Evolutionary conservation across 805 yeast genomes (phyloP).

Genomic region (Blastobotrys parvus): DNA sequence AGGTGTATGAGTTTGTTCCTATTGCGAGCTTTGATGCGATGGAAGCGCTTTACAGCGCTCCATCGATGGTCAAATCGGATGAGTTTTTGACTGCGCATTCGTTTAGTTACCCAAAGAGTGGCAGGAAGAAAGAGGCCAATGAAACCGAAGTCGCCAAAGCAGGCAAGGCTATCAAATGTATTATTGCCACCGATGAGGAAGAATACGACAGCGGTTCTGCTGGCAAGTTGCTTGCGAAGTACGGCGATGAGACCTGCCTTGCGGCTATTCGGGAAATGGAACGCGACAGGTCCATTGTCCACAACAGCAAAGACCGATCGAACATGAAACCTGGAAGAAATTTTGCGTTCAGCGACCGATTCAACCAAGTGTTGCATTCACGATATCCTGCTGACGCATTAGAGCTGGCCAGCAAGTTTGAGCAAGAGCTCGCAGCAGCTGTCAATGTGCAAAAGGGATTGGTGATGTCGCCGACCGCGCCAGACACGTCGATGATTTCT

Average conservation of each 20-base stretch:
- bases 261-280: conserved; percentile 45
- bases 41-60: conserved; percentile 41
- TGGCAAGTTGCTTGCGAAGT: conserved; percentile 36
- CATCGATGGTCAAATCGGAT: conserved; percentile 68
- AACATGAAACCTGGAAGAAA: conserved; percentile 37
- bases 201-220: conserved; percentile 41
- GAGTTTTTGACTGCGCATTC: conserved; percentile 37
- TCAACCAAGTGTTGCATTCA: conserved; percentile 33
- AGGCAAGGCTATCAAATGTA: conserved; percentile 31
- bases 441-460: conserved; percentile 44
- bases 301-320: conserved; percentile 25
- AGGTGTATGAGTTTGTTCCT: conserved; percentile 31
- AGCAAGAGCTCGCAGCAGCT: conserved; percentile 35
- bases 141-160: conserved; percentile 4
- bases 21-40: conserved; percentile 20
- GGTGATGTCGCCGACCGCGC: conserved; percentile 43
- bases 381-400: conserved; percentile 36
- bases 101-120: conserved; percentile 28
- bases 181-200: conserved; percentile 47
- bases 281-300: conserved; percentile 33
- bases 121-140: conserved; percentile 5
- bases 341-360: conserved; percentile 49
- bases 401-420: conserved; percentile 39
- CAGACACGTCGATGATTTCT: conserved; percentile 55
- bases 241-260: conserved; percentile 40